Conservation (phyloP, 805 yeast genomes). For the Lachancea thermotolerans region DNA sequence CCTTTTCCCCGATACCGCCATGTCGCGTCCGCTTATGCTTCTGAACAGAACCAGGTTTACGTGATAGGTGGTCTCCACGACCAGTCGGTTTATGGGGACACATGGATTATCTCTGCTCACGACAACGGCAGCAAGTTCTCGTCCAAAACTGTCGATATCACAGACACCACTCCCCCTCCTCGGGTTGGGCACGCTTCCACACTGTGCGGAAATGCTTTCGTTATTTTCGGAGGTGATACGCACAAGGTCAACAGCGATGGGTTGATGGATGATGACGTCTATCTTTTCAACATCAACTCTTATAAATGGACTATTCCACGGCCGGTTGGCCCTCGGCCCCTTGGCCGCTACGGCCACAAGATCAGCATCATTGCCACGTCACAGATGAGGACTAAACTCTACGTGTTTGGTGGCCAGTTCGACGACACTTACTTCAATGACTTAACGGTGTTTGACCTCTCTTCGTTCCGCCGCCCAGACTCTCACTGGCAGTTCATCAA, state of each 20-base stretch:
- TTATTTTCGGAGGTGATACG: conserved; percentile 95
- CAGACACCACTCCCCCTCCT: conserved; percentile 83
- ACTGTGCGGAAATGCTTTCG: conserved; percentile 89
- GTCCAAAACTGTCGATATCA: conserved; percentile 55
- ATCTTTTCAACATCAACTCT: conserved; percentile 75
- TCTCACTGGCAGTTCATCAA: conserved; percentile 77
- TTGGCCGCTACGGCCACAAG: conserved; percentile 93
- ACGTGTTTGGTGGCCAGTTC: conserved; percentile 91
- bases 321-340: conserved; percentile 69
- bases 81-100: conserved; percentile 87
- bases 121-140: conserved; percentile 35
- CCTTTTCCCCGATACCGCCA: conserved; percentile 96
- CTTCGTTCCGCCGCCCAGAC: conserved; percentile 73
- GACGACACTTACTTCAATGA: conserved; percentile 80
- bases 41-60: conserved; percentile 74
- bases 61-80: conserved; percentile 95
- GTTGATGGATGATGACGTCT: conserved; percentile 81
- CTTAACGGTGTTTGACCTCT: conserved; percentile 76
- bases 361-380: conserved; percentile 65
- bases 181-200: conserved; percentile 94
- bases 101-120: conserved; percentile 68
- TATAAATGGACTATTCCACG: conserved; percentile 74
- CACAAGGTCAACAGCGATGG: conserved; percentile 69
- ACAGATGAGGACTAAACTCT: conserved; percentile 54
- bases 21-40: conserved; percentile 68